Base-by-base conservation (phyloP, 192 early-diverging fungal genomes). In the Coemansia sp. region DNA sequence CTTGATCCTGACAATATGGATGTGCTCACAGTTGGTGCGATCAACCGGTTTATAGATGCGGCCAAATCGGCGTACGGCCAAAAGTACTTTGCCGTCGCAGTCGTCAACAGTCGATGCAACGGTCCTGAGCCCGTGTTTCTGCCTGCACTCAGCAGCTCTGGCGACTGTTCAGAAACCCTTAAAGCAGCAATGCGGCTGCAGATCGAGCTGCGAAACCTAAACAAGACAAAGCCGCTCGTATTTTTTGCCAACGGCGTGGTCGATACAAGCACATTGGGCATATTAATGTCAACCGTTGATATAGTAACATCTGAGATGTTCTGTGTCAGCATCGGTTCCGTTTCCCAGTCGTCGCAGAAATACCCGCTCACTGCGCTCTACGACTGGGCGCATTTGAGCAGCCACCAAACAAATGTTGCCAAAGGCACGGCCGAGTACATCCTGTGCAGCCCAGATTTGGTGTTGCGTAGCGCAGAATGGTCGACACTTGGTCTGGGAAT, bases 401-500 rank as follows among this genome's bases (percentile, higher is more conserved):
- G 22, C 5, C 19, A 56, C 23, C 53, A 35, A n/a, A 8, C 50
- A 9, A 57, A 31, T 2, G 60, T 45, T 4, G 5, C 41, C 11
- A 52, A 55, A 16, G 76, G 76, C 8, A 73, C 64, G 3, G 76
- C 67, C 5, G 76, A 70, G 64, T 79, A 70, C 43, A 54, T 73
- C 0, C 29, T 67, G 14, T 67, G 67, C 29, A 72, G 64, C 19
- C 61, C 67, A 0, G 50, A 65, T 10, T 61, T 73, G 39, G 49
- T 61, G 11, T 35, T 79, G 16, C 63, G 68, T 2, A 66, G 76
- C 61, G 68, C 67, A 56, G 76, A 79, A 49, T 73, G 66, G 70
- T 59, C 57, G 10, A 57, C 59, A 5, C 66, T 79, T 37, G 67
- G 61, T 0, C 49, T 73, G 11, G 66, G 64, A 26, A 55, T 22